phyloP scores from a whole-genome alignment of 768 basidiomycete genomes.

The Agrocybe praecox region DNA sequence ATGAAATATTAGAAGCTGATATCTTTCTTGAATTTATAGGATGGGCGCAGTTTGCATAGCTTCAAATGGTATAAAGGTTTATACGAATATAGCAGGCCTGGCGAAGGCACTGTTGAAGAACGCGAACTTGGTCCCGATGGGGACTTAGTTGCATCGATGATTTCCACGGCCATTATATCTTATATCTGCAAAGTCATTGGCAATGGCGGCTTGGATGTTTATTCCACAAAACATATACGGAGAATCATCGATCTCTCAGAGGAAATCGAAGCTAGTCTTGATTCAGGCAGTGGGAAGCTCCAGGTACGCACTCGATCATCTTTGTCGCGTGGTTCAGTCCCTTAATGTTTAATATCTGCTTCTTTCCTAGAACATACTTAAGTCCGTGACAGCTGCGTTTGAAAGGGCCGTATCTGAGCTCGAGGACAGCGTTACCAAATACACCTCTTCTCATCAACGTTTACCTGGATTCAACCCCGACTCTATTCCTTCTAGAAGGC shows the following conservation, averaged over 20 bases:
- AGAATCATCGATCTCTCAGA: conserved; percentile 75
- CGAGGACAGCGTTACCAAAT: conserved; percentile 51
- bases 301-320: conserved; percentile 47
- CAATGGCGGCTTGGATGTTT: conserved; percentile 81
- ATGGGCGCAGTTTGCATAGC: conserved; percentile 62
- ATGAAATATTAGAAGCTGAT: not conserved
- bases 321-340: not conserved
- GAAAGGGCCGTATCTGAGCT: conserved; percentile 55
- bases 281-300: conserved; percentile 60
- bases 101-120: conserved; percentile 42
- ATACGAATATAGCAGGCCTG: conserved; percentile 74
- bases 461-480: conserved; percentile 72
- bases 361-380: conserved; percentile 52
- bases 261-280: conserved; percentile 77
- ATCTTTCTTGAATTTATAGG: conserved; percentile 32
- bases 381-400: conserved; percentile 54
- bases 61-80: conserved; percentile 85
- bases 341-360: not conserved
- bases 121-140: conserved; percentile 78
- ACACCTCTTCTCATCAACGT: conserved; percentile 35
- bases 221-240: conserved; percentile 65
- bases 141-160: conserved; percentile 86
- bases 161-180: conserved; percentile 82
- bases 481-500: conserved; percentile 67
- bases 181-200: conserved; percentile 73